phyloP scores from a whole-genome alignment of 495 filamentous ascomycete genomes.

The Penicillium psychrofluorescens region DNA sequence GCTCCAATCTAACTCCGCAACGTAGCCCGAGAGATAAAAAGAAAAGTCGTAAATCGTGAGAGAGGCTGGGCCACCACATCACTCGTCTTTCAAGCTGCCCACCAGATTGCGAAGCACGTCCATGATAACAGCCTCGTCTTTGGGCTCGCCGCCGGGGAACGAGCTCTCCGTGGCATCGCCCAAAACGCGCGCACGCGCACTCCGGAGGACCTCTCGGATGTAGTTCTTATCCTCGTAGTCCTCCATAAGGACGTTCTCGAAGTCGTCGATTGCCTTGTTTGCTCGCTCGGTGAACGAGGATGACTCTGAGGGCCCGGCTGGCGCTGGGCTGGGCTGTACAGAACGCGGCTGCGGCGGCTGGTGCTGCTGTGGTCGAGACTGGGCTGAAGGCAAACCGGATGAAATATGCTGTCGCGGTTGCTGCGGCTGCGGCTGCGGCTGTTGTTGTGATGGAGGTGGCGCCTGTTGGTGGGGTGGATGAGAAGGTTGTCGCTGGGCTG shows the following conservation, averaged over 20 bases:
- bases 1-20: background rate
- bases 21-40: conserved; percentile 1
- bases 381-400: conserved; percentile 9
- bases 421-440: conserved; percentile 2
- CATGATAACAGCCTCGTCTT: conserved; percentile 40
- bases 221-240: conserved; percentile 46
- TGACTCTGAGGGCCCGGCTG: conserved; percentile 42
- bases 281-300: conserved; percentile 40
- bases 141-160: conserved; percentile 41
- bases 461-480: conserved; percentile 16
- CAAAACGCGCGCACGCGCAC: conserved; percentile 38
- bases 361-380: conserved; percentile 13
- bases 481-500: conserved; percentile 5
- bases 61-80: conserved; percentile 1
- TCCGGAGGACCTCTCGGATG: conserved; percentile 43
- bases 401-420: conserved; percentile 11
- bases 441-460: conserved; percentile 20
- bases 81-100: conserved; percentile 33
- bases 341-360: conserved; percentile 18
- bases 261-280: conserved; percentile 44
- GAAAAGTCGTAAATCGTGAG: conserved; percentile 3
- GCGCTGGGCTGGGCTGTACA: conserved; percentile 20
- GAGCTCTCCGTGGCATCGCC: conserved; percentile 36
- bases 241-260: conserved; percentile 40
- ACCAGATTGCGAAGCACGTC: conserved; percentile 37